Conservation (phyloP, 139 green algal genomes). For the Chlorella sp. region DNA sequence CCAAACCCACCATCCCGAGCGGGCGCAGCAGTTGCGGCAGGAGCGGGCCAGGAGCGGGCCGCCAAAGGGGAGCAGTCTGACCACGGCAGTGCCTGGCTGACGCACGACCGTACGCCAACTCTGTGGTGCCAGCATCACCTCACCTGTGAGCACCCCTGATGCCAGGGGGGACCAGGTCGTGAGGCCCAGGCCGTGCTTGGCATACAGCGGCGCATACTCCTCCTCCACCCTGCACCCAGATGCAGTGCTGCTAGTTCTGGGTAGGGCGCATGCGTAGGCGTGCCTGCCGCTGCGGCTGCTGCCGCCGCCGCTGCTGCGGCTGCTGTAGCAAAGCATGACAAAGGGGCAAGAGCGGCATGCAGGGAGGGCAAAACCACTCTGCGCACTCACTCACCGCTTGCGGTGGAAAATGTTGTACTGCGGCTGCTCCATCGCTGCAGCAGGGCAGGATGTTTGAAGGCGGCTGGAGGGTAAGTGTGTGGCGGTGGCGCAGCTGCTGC, state of each 20-base stretch:
- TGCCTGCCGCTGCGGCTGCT: too few species aligned
- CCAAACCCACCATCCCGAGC: too few species aligned
- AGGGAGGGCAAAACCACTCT: neutral
- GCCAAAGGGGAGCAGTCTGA: too few species aligned
- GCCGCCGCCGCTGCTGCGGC: neutral
- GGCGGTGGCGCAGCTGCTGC: neutral
- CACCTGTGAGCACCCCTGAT: slow-evolving; percentile 80
- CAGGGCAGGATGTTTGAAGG: neutral
- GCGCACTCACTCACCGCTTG: slow-evolving; percentile 39
- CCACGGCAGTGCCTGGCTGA: too few species aligned
- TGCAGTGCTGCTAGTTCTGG: too few species aligned
- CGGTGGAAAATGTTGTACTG: slow-evolving; percentile 91
- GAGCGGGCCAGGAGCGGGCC: neutral
- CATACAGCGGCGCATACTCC: slow-evolving; percentile 79
- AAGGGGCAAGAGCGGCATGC: neutral
- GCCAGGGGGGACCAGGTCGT: slow-evolving; percentile 87
- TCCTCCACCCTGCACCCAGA: slow-evolving; percentile 44
- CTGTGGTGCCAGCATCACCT: too few species aligned
- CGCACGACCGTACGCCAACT: too few species aligned
- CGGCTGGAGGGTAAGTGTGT: neutral
- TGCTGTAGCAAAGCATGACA: neutral
- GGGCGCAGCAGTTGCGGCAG: neutral
- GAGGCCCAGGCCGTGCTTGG: slow-evolving; percentile 69
- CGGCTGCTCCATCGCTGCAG: slow-evolving; percentile 75
- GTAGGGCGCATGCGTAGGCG: too few species aligned